phyloP scores from a whole-genome alignment of 805 yeast genomes.

The Cyberlindnera nakhonratchasimensis region DNA sequence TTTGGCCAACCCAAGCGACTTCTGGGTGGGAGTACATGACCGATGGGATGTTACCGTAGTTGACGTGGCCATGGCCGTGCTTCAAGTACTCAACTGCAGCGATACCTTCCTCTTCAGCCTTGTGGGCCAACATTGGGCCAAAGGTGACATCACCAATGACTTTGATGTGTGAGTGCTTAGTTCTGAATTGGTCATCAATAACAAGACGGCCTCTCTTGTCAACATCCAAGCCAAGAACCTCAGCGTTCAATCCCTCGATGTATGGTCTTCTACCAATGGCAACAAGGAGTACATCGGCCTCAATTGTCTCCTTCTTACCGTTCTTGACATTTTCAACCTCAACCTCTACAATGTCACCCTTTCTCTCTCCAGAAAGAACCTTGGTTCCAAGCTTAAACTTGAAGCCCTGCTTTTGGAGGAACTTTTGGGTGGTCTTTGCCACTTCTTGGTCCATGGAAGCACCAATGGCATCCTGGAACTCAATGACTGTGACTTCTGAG shows the following conservation, averaged over 20 bases:
- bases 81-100: constrained; percentile 96
- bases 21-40: constrained; percentile 99
- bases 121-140: constrained; percentile 99
- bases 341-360: constrained; percentile 83
- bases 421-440: constrained; percentile 83
- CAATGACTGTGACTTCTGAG: constrained; percentile 90
- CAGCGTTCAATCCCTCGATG: constrained; percentile 85
- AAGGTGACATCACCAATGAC: constrained; percentile 98
- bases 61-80: constrained; percentile 94
- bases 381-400: constrained; percentile 91
- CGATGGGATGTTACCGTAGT: constrained; percentile 95
- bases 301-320: constrained; percentile 74
- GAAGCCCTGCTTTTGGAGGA: constrained; percentile 91
- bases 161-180: constrained; percentile 89
- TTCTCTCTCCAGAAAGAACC: constrained; percentile 81
- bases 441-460: constrained; percentile 98
- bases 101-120: constrained; percentile 99
- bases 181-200: constrained; percentile 89
- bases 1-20: constrained; percentile 99
- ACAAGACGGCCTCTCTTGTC: constrained; percentile 93
- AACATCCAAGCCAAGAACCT: constrained; percentile 81
- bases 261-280: constrained; percentile 99
- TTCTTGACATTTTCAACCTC: constrained; percentile 87
- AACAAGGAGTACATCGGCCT: constrained; percentile 90
- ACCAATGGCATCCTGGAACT: constrained; percentile 88